Percentiles rank a stretch among this genome's conserved stretches.
These are phyloP conservation scores for Oenanthe javanica DNA, from an alignment of 140 eudicot species.

Conservation along the genomic window DNA sequence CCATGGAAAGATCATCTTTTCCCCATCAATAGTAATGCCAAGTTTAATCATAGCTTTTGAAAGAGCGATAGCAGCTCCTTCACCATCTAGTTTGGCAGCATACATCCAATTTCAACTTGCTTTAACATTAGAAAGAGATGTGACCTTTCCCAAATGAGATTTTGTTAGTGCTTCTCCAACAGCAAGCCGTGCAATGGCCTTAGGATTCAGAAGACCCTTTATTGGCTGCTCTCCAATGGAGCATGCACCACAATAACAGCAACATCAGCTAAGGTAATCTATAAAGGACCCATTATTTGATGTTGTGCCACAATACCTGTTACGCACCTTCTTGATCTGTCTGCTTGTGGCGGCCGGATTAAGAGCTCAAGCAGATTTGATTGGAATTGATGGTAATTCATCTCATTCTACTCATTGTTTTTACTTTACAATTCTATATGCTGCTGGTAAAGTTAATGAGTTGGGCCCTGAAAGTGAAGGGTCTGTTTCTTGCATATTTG, in stretches of 20 bases:
- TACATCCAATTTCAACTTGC: slow-evolving; percentile 99
- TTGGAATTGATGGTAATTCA: slow-evolving; percentile 48
- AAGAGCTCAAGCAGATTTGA: slow-evolving; percentile 33
- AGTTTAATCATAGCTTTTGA: slow-evolving; percentile 83
- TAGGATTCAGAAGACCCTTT: slow-evolving; percentile 82
- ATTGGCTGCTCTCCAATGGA: slow-evolving; percentile 94
- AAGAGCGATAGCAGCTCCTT: slow-evolving; percentile 89
- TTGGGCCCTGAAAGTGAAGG: slow-evolving; percentile 64
- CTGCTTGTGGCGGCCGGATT: slow-evolving; percentile 61
- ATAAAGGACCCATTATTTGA: slow-evolving; percentile 91
- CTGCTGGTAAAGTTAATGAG: slow-evolving; percentile 66
- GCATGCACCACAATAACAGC: slow-evolving; percentile 95
- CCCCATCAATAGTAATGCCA: slow-evolving; percentile 98
- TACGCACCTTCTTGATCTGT: slow-evolving; percentile 60
- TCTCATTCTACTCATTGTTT: slow-evolving; percentile 59
- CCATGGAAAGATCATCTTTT: slow-evolving; percentile 92
- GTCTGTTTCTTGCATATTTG: slow-evolving; percentile 49
- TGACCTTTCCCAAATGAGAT: slow-evolving; percentile 87
- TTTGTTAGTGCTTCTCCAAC: slow-evolving; percentile 92
- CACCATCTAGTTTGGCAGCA: slow-evolving; percentile 96
- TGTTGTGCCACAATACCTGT: slow-evolving; percentile 97
- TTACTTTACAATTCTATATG: slow-evolving; percentile 60
- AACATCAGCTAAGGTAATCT: slow-evolving; percentile 80
- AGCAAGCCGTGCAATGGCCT: slow-evolving; percentile 92
- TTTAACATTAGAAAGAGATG: slow-evolving; percentile 73